These are phyloP conservation scores for Cucumis variabilis DNA, from an alignment of 331 rosid genomes.

Conservation along the genomic window DNA sequence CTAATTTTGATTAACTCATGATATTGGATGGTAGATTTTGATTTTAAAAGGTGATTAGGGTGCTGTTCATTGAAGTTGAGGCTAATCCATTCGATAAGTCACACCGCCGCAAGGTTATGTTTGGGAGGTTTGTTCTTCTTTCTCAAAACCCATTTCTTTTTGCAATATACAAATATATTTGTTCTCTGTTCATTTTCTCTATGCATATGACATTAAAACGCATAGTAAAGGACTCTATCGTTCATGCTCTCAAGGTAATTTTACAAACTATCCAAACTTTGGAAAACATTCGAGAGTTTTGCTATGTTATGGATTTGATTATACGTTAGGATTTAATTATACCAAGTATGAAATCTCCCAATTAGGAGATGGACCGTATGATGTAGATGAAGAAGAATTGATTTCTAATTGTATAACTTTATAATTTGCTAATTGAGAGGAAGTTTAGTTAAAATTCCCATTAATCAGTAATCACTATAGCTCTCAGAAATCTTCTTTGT, in stretches of 20 bases:
- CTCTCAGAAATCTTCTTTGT: background rate
- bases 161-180: too few relatives aligned
- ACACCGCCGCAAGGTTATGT: too few relatives aligned
- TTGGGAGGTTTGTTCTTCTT: too few relatives aligned
- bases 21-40: too few relatives aligned
- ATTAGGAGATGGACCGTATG: background rate
- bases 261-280: background rate
- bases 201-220: too few relatives aligned
- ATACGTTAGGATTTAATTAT: background rate
- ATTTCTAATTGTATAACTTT: background rate
- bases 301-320: background rate
- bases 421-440: background rate
- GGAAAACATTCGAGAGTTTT: background rate
- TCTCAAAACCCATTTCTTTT: too few relatives aligned
- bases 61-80: too few relatives aligned
- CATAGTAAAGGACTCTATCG: conserved; percentile 41
- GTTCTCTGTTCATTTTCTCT: too few relatives aligned
- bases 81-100: too few relatives aligned
- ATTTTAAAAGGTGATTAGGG: too few relatives aligned
- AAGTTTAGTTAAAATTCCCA: background rate
- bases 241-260: conserved; percentile 62
- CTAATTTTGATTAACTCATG: too few relatives aligned
- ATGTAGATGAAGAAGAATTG: background rate
- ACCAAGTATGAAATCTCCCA: background rate
- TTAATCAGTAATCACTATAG: background rate